Conservation (phyloP, 768 basidiomycete species). For the Boletus vermiculosoides region DNA sequence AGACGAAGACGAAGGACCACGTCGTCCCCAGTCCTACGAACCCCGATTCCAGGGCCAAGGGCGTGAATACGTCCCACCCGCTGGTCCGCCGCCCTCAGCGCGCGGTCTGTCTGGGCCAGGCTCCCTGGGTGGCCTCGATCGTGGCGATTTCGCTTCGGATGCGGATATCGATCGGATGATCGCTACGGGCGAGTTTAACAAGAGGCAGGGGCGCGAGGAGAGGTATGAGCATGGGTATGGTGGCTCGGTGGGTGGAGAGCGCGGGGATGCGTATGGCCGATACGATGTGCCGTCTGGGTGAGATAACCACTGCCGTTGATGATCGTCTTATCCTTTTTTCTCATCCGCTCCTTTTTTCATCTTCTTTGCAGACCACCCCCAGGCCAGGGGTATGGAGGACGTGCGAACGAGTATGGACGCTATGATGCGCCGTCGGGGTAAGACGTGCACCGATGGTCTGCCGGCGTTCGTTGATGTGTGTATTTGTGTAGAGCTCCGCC, state of each 20-base stretch:
- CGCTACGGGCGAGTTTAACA: conserved; percentile 11
- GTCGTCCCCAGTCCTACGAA: conserved; percentile 2
- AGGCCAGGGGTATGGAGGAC: conserved; percentile 1
- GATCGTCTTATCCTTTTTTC: neutral
- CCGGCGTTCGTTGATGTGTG: neutral
- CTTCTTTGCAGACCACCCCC: conserved; percentile 7
- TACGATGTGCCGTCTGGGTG: conserved; percentile 12
- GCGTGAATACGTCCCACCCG: neutral
- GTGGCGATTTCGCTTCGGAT: conserved; percentile 31
- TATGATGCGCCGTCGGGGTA: conserved; percentile 17
- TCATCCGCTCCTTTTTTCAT: neutral
- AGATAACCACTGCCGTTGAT: neutral
- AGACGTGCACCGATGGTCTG: neutral
- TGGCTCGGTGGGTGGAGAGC: neutral
- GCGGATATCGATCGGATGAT: conserved; percentile 26
- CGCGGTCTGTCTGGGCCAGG: neutral
- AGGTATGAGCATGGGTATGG: neutral
- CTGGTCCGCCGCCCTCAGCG: conserved; percentile 4
- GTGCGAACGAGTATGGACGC: conserved; percentile 1
- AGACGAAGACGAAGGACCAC: neutral
- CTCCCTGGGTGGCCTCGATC: conserved; percentile 18
- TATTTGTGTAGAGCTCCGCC: conserved; percentile 6
- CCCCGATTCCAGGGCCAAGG: neutral
- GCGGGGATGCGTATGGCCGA: neutral
- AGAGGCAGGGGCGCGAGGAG: neutral